Evolutionary conservation across 352 stramenopile species (phyloP), one percentile per base, ranked within the genome.

Genomic region (Blastocystis sp.): DNA sequence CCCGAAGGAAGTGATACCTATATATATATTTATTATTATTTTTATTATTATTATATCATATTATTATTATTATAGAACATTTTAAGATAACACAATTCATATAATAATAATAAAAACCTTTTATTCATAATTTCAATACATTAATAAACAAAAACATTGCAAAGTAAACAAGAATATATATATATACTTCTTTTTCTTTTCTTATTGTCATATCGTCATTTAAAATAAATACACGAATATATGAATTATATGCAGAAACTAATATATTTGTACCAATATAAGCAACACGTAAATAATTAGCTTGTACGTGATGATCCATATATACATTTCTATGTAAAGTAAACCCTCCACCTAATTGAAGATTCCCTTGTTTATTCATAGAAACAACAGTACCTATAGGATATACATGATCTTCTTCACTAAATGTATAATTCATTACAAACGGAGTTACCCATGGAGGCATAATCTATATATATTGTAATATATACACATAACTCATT

Each of bases 291-390:
- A 62, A 27, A 19, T 62, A 42, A 27, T 62, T 54, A 25, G 54
- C 35, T 2, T 39, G 48, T 18, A 16, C 28, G 21, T 62, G 48
- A 11, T 48, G 5, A 4, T 54, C 54, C 9, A 37, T 40, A 10
- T 62, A 42, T 30, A 62, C 28, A 18, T 62, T 46, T 19, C 52
- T 39, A 27, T 62, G 54, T 23, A 62, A n/a, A 2, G 52, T 52
- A 18, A 31, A 54, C 28, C 52, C 52, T 4, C 39, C 52, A 30
- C 52, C 52, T 32, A 54, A 42, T 31, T 62, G 48, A 1, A 62
- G 10, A 47, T 34, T 30, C 16, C 52, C 52, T 18, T 46, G 13
- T 16, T 46, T 35, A 27, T 52, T 42, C n/a, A 62, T 24, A n/a
- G 32, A 52, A 1, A 62, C 52, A 3, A 62, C 52, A 52, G 48